Base-by-base conservation (phyloP, 2,329 filamentous ascomycete genomes). In the Nothophaeocryptopus gaeumannii region DNA sequence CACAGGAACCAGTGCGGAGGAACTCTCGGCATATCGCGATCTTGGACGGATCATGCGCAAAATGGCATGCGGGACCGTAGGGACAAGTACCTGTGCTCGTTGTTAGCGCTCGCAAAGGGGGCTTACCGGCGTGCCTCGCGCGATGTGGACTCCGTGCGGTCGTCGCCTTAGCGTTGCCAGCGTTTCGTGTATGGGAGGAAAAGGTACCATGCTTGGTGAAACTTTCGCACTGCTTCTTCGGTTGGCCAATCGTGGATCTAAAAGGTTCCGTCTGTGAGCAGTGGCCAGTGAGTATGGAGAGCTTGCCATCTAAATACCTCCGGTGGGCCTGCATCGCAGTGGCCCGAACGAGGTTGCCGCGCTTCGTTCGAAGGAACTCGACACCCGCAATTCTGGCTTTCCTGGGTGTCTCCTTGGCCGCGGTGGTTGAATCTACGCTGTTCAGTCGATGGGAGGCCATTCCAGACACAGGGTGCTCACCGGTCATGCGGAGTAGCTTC, bases 11-110 rank as follows among this genome's bases (percentile, higher is more conserved):
- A 66, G 86, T 90, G 64, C 85, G 84, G 46, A 97, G 78, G 67
- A 87, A 90, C 46, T 88, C 84, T 71, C 89, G 93, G 82, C 93
- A 99, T 49, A 93, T 84, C 48, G 92, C 88, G 63, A 95, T 88
- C 73, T 89, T 95, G 67, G 82, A 77, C 36, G 87, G 81, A 66
- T 99, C 88, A 76, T 99, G 93, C 42, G 84, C 75, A 67, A 86
- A 93, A 47, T 81, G 85, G 71, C 93, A 99, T 40, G 73, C 75
- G 7, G 86, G 85, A 51, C 92, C 91, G 70, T 89, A 89, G 48
- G 83, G 77, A 70, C 93, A 99, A 58, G 85, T 85, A 74, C 93
- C 93, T 96, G 67, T 38, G 15, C 42, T 13, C 47, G 14, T 43
- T 34, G 61, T 67, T 43, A 67, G 64, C 53, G 13, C 29, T 13